phyloP scores from a whole-genome alignment of 2,329 filamentous ascomycete species.

The Colletotrichum sojae region DNA sequence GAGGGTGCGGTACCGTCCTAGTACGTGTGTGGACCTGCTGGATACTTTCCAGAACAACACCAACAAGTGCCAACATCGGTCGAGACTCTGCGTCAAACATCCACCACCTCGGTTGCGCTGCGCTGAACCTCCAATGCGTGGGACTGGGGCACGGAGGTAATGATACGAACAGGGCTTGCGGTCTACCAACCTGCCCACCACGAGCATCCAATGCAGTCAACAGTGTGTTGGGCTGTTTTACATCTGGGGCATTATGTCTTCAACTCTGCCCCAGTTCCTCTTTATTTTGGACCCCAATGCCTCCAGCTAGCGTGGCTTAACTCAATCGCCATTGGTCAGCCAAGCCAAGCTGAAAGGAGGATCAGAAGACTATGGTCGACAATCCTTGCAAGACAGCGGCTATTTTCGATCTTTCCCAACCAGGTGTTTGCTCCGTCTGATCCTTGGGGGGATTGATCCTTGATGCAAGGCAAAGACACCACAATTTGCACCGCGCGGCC shows the following conservation, averaged over 20 bases:
- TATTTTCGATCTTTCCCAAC: slow-evolving; percentile 15
- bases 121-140: neutral
- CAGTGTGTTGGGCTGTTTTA: neutral
- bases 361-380: neutral
- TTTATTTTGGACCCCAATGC: slow-evolving; percentile 13
- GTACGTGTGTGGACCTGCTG: slow-evolving; percentile 1
- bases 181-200: slow-evolving; percentile 10
- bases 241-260: neutral
- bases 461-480: neutral
- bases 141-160: neutral
- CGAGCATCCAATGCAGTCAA: neutral
- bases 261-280: slow-evolving; percentile 1
- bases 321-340: slow-evolving; percentile 9
- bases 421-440: slow-evolving; percentile 12
- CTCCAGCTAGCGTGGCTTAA: neutral
- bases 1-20: neutral
- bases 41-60: slow-evolving; percentile 5
- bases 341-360: slow-evolving; percentile 23
- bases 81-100: slow-evolving; percentile 2
- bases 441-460: slow-evolving; percentile 1
- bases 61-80: neutral
- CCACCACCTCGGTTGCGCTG: slow-evolving; percentile 2
- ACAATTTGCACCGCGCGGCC: slow-evolving; percentile 2
- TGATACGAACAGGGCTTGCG: neutral
- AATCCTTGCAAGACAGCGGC: slow-evolving; percentile 16